Evolutionary conservation across 352 stramenopile species (phyloP).

Genomic region (Thalassiosira hispida): DNA sequence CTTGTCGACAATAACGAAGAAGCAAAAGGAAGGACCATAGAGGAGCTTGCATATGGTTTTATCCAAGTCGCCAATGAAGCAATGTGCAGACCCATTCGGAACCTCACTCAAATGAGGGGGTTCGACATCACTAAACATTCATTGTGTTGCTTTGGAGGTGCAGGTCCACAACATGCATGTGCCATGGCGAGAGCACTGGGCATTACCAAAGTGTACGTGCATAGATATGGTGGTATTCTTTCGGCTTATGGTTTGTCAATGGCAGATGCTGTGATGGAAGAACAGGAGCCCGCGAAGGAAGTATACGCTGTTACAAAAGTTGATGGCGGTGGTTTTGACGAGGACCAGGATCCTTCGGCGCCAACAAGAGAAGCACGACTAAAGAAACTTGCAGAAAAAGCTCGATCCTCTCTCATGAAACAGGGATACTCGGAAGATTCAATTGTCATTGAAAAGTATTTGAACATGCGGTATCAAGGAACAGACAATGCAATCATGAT

Average conservation of each 20-base stretch:
- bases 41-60: constrained; percentile 97
- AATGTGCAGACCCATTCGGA: constrained; percentile 99
- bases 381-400: constrained; percentile 82
- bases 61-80: constrained; percentile 98
- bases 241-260: constrained; percentile 97
- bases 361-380: constrained; percentile 65
- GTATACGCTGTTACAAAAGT: constrained; percentile 56
- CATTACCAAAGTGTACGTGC: constrained; percentile 98
- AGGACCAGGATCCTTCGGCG: constrained; percentile 52
- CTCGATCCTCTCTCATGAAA: constrained; percentile 86
- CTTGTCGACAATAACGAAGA: constrained; percentile 86
- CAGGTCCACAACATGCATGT: constrained; percentile 97
- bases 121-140: constrained; percentile 84
- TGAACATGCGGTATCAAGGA: constrained; percentile 98
- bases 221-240: constrained; percentile 97
- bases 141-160: constrained; percentile 97
- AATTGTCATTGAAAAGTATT: constrained; percentile 93
- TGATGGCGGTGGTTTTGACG: constrained; percentile 37
- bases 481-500: constrained; percentile 99
- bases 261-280: constrained; percentile 96
- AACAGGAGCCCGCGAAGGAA: constrained; percentile 89
- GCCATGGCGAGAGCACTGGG: constrained; percentile 91
- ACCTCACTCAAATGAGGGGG: constrained; percentile 93
- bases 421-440: constrained; percentile 87
- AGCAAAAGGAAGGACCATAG: constrained; percentile 73